Base-by-base conservation (phyloP, 352 stramenopile genomes). In the Globisporangium megalacanthum region DNA sequence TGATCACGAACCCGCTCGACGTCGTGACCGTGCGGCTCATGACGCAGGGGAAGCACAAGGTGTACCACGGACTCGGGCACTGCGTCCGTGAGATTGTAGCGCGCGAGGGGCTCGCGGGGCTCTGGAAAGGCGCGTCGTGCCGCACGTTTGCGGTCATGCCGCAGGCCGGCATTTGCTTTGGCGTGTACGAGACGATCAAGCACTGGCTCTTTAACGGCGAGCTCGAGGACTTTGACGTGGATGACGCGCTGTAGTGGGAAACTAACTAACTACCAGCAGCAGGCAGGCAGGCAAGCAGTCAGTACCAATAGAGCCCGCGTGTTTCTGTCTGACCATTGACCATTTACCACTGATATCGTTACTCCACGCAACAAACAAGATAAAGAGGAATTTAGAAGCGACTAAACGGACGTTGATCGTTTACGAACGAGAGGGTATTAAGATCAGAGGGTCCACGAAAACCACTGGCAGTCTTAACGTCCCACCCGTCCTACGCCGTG, bases 171-270 rank as follows among this genome's bases (percentile, higher is more conserved):
- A 86, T 95, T 52, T 92, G 79, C 67, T 95, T 95, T 52, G 79
- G 83, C 36, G 78, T 95, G 6, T 95, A 94, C 72, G 83, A 94
- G 70, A 86, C 79, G 5, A 80, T 92, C 68, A 90, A 91, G 64
- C 66, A 67, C 62, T 77, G 68, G 61, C 75, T 84, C 50, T 88
- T 88, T 49, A 41, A 87, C 49, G 79, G 79, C 33, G 78, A 89
- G 52, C 54, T 89, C 9, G 75, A 87, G 6, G 79, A 77, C 15
- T 89, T 89, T 61, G 77, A 88, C 51, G 49, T 86, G 17, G 77
- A 85, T 4, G 72, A 79, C 42, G 51, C 57, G 69, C 35, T 58
- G 51, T 56, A 55, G 58, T 4, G 7, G 10, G 35, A 61, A 54
- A 33, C 44, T 31, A 48, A 29, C 53, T n/a, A n/a, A n/a, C n/a